Base-by-base conservation (phyloP, 805 yeast genomes). In the Zygoascus tannicola region DNA sequence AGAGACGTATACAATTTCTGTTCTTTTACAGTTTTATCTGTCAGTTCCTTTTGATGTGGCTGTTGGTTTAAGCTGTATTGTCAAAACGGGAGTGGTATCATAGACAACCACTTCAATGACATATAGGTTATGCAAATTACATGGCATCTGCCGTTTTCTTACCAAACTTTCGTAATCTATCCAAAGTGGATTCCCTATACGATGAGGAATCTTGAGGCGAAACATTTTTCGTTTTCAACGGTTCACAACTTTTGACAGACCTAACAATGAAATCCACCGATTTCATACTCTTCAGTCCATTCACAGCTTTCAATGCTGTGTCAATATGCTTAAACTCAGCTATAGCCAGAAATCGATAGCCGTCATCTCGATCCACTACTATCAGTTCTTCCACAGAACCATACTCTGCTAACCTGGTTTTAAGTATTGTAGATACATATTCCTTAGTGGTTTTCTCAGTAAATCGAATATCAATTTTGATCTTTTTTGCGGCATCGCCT, bases 1-100 rank as follows among this genome's bases (percentile, higher is more conserved):
- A 85, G 61, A 75, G 83, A 48, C 76, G 96, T 52, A 81, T 92
- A 47, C 94, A 90, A 56, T 90, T 84, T 59, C 67, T 90, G 50
- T 87, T 90, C 56, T 69, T 82, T 35, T 90, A 90, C 62, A 80
- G 94, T 5, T 85, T 86, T 55, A 70, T 84, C 14, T 71, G 87
- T 56, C 97, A 90, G 67, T 74, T 83, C 19, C 56, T 78, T 16
- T 67, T 85, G 44, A 77, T 87, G 67, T 80, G 90, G 80, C 66
- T 81, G 47, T 77, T 88, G 76, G 43, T 49, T 19, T 35, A 33
- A n/a, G n/a, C n/a, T n/a, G n/a, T n/a, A n/a, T n/a, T n/a, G n/a
- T n/a, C n/a, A n/a, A n/a, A n/a, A n/a, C n/a, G n/a, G n/a, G n/a
- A n/a, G n/a, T n/a, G n/a, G n/a, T n/a, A n/a, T n/a, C n/a, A n/a